A percentile compares a stretch with the other conserved stretches of the same genome.
Conservation (phyloP, 2,329 filamentous ascomycete species). For the Fusarium tjaetaba region DNA sequence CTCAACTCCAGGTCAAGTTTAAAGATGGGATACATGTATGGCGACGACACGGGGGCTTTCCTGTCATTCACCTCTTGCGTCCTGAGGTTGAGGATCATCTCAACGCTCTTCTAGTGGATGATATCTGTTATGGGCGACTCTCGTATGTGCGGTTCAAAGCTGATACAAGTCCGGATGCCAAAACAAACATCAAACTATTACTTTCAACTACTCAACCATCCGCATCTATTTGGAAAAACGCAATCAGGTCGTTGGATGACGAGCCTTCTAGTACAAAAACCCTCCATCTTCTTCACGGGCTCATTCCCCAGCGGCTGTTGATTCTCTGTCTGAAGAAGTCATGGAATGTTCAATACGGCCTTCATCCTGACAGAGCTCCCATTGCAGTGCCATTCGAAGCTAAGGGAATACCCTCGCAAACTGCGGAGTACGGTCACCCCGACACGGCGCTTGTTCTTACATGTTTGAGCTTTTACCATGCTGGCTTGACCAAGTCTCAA, state of each 20-base stretch:
- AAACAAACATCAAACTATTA: neutral
- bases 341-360: conserved; percentile 73
- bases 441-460: conserved; percentile 74
- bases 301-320: conserved; percentile 68
- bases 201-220: neutral
- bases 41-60: conserved; percentile 56
- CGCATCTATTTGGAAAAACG: neutral
- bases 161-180: neutral
- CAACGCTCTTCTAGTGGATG: conserved; percentile 50
- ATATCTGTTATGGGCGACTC: conserved; percentile 50
- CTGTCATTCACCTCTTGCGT: conserved; percentile 65
- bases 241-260: conserved; percentile 40
- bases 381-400: conserved; percentile 75
- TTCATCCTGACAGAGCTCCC: conserved; percentile 63
- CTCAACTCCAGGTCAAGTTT: conserved; percentile 50
- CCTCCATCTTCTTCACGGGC: conserved; percentile 68
- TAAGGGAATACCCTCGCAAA: conserved; percentile 70
- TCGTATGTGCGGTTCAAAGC: conserved; percentile 21
- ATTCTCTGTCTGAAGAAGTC: conserved; percentile 67
- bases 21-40: conserved; percentile 60
- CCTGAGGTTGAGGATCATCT: conserved; percentile 58
- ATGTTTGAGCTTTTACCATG: conserved; percentile 73
- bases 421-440: conserved; percentile 74
- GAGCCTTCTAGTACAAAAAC: conserved; percentile 47
- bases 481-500: conserved; percentile 61